Evolutionary conservation across 2,329 filamentous ascomycete genomes (phyloP).

Genomic region (Penicillium hordei): DNA sequence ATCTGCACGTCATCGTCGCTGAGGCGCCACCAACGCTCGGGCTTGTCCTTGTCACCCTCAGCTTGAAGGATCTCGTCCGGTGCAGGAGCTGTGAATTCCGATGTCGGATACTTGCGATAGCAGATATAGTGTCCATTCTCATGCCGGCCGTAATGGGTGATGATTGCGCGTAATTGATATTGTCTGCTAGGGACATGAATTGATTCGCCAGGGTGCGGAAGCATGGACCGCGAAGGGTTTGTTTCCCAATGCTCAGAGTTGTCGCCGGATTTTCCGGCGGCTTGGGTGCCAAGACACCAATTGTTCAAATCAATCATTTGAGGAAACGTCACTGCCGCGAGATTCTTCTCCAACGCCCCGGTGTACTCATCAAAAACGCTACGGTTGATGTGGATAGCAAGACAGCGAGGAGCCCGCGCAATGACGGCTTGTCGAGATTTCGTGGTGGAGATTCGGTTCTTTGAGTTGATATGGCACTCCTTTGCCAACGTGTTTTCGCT

Average conservation of each 20-base stretch:
- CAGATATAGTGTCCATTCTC: constrained; percentile 96
- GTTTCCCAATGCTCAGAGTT: constrained; percentile 67
- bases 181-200: constrained; percentile 49
- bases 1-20: constrained; percentile 83
- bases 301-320: constrained; percentile 69
- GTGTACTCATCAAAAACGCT: constrained; percentile 86
- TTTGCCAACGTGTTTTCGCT: constrained; percentile 65
- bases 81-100: constrained; percentile 35
- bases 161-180: constrained; percentile 78
- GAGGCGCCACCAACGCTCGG: constrained; percentile 78
- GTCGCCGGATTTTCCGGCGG: constrained; percentile 31
- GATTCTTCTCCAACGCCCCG: constrained; percentile 79
- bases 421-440: constrained; percentile 90
- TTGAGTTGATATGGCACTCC: constrained; percentile 65
- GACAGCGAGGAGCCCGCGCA: constrained; percentile 73
- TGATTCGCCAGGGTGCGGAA: constrained; percentile 60
- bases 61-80: constrained; percentile 35
- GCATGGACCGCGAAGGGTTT: constrained; percentile 70
- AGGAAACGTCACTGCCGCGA: constrained; percentile 75
- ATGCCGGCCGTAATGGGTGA: constrained; percentile 87
- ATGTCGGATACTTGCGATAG: constrained; percentile 68
- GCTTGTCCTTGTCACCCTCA: constrained; percentile 35
- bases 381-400: constrained; percentile 86
- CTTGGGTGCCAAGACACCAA: constrained; percentile 74
- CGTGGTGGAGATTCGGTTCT: constrained; percentile 70